Conservation (phyloP, 495 filamentous ascomycete genomes). For the Daldinia concentrica region DNA sequence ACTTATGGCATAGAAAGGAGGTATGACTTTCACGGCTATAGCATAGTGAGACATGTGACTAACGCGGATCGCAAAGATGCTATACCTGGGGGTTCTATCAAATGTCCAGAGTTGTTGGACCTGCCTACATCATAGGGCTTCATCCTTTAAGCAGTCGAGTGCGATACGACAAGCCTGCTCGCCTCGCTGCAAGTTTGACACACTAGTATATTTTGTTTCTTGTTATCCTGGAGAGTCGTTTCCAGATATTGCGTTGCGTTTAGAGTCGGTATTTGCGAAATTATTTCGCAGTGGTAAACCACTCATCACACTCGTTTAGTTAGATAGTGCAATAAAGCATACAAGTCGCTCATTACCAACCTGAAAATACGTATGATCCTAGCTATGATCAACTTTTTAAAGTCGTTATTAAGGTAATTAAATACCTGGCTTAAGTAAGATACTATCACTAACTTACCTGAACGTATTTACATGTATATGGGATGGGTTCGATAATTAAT, state of each 20-base stretch:
- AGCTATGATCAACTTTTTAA: not conserved
- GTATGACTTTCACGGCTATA: conserved; percentile 18
- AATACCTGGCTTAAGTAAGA: not conserved
- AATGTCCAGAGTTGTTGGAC: conserved; percentile 27
- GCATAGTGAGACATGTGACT: conserved; percentile 17
- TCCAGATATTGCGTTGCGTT: conserved; percentile 5
- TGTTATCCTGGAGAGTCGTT: conserved; percentile 1
- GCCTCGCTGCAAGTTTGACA: conserved; percentile 21
- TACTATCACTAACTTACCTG: too few relatives aligned
- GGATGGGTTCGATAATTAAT: too few relatives aligned
- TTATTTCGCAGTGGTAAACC: conserved; percentile 16
- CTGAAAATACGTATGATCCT: not conserved
- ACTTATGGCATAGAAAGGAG: conserved; percentile 41
- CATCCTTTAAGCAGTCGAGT: conserved; percentile 30
- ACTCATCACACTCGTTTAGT: conserved; percentile 34
- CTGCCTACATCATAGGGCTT: conserved; percentile 38
- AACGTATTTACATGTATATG: too few relatives aligned
- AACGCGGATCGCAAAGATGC: conserved; percentile 35
- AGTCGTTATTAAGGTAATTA: not conserved
- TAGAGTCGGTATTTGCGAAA: conserved; percentile 19
- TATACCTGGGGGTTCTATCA: conserved; percentile 36
- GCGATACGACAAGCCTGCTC: conserved; percentile 6
- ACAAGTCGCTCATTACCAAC: conserved; percentile 38
- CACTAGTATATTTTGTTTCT: conserved; percentile 33
- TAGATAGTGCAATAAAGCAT: conserved; percentile 38